Conservation (phyloP, 352 stramenopile genomes). For the Globisporangium radiosum region DNA sequence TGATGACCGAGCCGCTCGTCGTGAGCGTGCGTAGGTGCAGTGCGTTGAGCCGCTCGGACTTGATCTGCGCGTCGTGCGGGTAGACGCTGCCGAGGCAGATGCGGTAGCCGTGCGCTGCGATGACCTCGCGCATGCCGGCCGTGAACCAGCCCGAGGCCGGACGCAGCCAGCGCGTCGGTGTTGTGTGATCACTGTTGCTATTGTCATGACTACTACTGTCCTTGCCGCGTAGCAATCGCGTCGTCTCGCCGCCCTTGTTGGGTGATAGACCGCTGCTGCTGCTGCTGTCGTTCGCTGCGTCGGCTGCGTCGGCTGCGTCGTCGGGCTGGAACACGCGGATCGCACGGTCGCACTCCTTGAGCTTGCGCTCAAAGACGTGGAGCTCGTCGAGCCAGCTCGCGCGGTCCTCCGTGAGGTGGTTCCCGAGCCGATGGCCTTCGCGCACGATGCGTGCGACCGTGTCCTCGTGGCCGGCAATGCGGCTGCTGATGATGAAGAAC, state of each 20-base stretch:
- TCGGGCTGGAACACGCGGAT: constrained; percentile 39
- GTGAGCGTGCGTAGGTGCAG: constrained; percentile 49
- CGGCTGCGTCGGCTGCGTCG: neutral
- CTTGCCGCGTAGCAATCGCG: constrained; percentile 12
- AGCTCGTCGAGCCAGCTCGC: constrained; percentile 75
- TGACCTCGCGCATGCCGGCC: constrained; percentile 66
- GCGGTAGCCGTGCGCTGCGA: constrained; percentile 66
- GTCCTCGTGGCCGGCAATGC: constrained; percentile 62
- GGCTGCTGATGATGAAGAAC: constrained; percentile 82
- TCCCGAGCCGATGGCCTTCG: constrained; percentile 73
- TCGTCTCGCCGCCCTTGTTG: constrained; percentile 9
- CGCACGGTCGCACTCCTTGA: constrained; percentile 67
- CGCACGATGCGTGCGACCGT: constrained; percentile 64
- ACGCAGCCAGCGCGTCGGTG: constrained; percentile 58
- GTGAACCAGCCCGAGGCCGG: constrained; percentile 84
- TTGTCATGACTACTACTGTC: too few species aligned
- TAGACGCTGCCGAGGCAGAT: constrained; percentile 85
- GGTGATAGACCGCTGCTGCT: constrained; percentile 7
- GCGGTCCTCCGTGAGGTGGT: constrained; percentile 78
- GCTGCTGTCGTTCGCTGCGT: constrained; percentile 3
- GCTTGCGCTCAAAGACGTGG: constrained; percentile 77
- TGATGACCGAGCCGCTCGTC: constrained; percentile 66
- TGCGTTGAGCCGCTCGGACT: constrained; percentile 58
- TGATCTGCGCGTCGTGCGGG: constrained; percentile 82
- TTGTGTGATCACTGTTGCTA: neutral